A percentile compares a stretch with the other conserved stretches of the same genome.
Evolutionary conservation across 441 rosid genomes (phyloP).

Genomic region (Pelargonium citronellum): DNA sequence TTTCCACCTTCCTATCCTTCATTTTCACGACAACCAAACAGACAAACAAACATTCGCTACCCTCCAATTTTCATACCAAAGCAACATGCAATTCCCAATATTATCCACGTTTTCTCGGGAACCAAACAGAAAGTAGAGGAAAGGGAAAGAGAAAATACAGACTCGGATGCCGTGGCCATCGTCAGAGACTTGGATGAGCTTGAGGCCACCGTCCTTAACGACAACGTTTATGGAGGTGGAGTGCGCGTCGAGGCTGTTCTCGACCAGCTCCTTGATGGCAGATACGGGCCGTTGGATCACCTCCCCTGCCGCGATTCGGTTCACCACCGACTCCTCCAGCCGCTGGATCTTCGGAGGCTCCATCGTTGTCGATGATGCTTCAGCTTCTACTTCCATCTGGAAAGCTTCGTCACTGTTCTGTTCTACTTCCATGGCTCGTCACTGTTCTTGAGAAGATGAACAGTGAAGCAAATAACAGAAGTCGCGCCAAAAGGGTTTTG

Average conservation of each 20-base stretch:
- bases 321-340: slow-evolving; percentile 73
- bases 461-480: too few relatives aligned
- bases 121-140: not conserved
- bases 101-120: not conserved
- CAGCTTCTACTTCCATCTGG: slow-evolving; percentile 27
- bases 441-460: too few relatives aligned
- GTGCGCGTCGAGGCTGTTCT: slow-evolving; percentile 83
- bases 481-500: too few relatives aligned
- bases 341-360: slow-evolving; percentile 79
- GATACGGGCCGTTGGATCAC: slow-evolving; percentile 90
- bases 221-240: slow-evolving; percentile 63
- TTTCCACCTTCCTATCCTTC: too few relatives aligned
- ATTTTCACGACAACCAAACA: too few relatives aligned
- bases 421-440: slow-evolving; percentile 15
- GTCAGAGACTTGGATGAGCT: slow-evolving; percentile 95
- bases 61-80: too few relatives aligned
- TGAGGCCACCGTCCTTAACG: slow-evolving; percentile 90
- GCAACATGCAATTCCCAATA: not conserved
- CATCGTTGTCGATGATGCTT: slow-evolving; percentile 23
- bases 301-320: slow-evolving; percentile 94
- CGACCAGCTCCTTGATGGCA: slow-evolving; percentile 88
- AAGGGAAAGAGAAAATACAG: slow-evolving; percentile 6
- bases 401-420: not conserved
- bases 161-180: slow-evolving; percentile 96
- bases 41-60: too few relatives aligned